phyloP scores from a whole-genome alignment of 306 rosid genomes.

The Adenanthera pavonina region DNA sequence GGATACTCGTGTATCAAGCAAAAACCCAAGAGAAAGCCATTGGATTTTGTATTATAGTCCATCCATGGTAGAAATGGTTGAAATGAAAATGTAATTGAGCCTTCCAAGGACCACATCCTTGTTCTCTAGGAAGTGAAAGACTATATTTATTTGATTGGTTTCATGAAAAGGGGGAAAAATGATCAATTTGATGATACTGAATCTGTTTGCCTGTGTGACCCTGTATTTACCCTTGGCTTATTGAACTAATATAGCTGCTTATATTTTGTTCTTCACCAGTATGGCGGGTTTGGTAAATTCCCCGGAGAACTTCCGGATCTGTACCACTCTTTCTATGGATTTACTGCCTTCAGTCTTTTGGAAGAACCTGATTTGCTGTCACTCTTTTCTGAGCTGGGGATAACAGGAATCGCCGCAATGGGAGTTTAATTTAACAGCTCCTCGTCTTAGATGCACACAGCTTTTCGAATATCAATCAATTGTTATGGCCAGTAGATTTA shows the following conservation, averaged over 20 bases:
- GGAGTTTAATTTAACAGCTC: slow-evolving; percentile 41
- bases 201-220: neutral
- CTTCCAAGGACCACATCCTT: neutral
- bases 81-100: slow-evolving; percentile 24
- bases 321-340: slow-evolving; percentile 85
- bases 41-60: slow-evolving; percentile 9
- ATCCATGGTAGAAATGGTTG: neutral
- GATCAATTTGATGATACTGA: slow-evolving; percentile 1
- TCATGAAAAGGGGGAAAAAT: neutral
- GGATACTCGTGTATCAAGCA: neutral
- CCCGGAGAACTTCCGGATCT: slow-evolving; percentile 74
- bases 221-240: slow-evolving; percentile 2
- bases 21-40: neutral
- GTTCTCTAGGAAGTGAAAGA: neutral
- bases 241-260: slow-evolving; percentile 33
- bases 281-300: slow-evolving; percentile 89
- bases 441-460: neutral
- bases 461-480: neutral
- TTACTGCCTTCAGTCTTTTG: slow-evolving; percentile 82
- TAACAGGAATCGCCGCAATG: slow-evolving; percentile 55
- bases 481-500: neutral
- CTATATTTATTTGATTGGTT: neutral
- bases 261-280: slow-evolving; percentile 55
- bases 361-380: slow-evolving; percentile 72
- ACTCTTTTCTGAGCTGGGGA: slow-evolving; percentile 73